Evolutionary conservation across 371 early-diverging fungal species (phyloP).

Genomic region (Mortierella sp.): DNA sequence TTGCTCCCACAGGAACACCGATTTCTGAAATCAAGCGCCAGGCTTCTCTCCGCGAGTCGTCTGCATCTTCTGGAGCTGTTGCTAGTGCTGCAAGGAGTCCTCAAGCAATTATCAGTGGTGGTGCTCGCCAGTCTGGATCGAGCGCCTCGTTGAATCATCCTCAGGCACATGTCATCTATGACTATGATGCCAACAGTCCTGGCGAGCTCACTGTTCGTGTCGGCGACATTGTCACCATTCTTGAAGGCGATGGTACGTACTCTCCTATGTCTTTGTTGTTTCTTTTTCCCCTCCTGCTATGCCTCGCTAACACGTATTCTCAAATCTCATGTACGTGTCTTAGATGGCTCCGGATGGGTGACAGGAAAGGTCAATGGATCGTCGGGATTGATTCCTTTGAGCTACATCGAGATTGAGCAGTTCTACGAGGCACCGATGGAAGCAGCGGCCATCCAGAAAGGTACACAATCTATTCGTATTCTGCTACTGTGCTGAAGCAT

Average conservation of each 20-base stretch:
- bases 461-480: slow-evolving; percentile 2
- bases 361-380: slow-evolving; percentile 61
- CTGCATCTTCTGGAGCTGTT: not conserved
- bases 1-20: slow-evolving; percentile 34
- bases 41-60: not conserved
- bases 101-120: not conserved
- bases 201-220: slow-evolving; percentile 61
- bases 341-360: slow-evolving; percentile 86
- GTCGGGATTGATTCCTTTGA: slow-evolving; percentile 80
- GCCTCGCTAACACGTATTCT: not conserved
- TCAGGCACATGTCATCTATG: slow-evolving; percentile 66
- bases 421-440: slow-evolving; percentile 41
- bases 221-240: slow-evolving; percentile 64
- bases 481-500: not conserved
- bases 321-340: not conserved
- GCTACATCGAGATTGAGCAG: slow-evolving; percentile 70
- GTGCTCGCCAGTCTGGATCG: slow-evolving; percentile 24
- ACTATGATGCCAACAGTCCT: slow-evolving; percentile 63
- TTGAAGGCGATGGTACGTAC: slow-evolving; percentile 61
- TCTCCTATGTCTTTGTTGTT: not conserved
- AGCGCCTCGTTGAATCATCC: slow-evolving; percentile 27
- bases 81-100: not conserved
- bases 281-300: not conserved
- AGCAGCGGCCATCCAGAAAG: slow-evolving; percentile 33
- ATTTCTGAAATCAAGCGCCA: slow-evolving; percentile 40